A percentile compares a stretch with the other conserved stretches of the same genome.
Evolutionary conservation across 2,329 filamentous ascomycete species (phyloP).

Genomic region (Ceratocystis diversiconidia): DNA sequence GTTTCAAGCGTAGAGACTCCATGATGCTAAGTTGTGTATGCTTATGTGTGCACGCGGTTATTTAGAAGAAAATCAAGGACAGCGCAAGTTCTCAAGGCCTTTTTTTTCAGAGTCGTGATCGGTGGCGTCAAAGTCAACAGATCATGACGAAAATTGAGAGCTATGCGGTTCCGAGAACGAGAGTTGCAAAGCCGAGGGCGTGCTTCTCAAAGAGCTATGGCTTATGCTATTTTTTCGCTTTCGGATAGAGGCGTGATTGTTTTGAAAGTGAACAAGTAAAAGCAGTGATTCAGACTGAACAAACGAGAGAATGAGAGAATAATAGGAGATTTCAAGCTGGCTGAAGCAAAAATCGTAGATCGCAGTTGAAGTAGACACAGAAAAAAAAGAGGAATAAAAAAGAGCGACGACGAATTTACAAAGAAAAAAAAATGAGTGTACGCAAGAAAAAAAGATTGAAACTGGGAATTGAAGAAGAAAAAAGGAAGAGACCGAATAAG

Average conservation of each 20-base stretch:
- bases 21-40: slow-evolving; percentile 26
- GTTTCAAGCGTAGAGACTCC: slow-evolving; percentile 41
- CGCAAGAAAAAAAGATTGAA: background rate
- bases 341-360: background rate
- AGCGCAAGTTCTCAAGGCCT: background rate
- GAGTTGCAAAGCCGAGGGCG: background rate
- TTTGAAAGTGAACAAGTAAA: background rate
- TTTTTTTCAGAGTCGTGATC: background rate
- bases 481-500: background rate
- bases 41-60: background rate
- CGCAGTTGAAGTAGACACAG: background rate
- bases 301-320: slow-evolving; percentile 3
- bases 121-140: background rate
- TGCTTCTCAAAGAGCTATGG: background rate
- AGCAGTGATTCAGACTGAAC: background rate
- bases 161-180: background rate
- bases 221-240: background rate
- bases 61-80: background rate
- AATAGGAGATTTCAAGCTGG: slow-evolving; percentile 1
- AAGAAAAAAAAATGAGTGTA: slow-evolving; percentile 7
- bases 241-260: background rate
- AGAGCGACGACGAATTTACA: slow-evolving; percentile 6
- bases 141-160: background rate
- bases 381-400: background rate
- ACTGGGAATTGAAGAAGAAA: background rate